Base-by-base conservation (phyloP, 768 basidiomycete species). In the Mycena sanguinolenta region DNA sequence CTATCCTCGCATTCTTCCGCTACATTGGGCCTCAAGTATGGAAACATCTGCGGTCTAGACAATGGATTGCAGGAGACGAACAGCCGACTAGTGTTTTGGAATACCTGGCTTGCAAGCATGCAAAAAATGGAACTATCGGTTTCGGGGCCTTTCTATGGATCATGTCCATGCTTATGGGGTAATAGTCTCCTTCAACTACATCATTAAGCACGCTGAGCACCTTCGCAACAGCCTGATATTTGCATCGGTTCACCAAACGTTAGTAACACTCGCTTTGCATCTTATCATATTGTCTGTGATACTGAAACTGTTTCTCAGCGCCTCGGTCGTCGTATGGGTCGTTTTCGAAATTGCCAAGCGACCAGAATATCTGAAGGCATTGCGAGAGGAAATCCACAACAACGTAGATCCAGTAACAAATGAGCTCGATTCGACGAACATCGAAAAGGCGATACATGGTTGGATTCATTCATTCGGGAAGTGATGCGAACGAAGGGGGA, bases 401-500 rank as follows among this genome's bases (percentile, higher is more conserved):
- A 52, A 65, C 32, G 64, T 73, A 6, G 72, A 79, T 27, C 72
- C 75, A 0, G 73, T 77, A 16, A 70, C 70, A 23, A 75, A 75
- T 36, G 69, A 72, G 10, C 57, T 72, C 38, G 79, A 78, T 17
- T 38, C 62, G 19, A 46, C 73, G 19, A 73, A 73, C 39, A 72
- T 79, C 39, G 77, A 77, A 6, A 75, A 78, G 2, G 76, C 76
- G 7, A 55, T 1, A 72, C 70, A 17, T 63, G 74, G 39, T 63
- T 80, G 21, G 81, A 82, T 63, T 80, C 80, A 1, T 82, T 82
- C 72, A 78, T 81, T 32, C 78, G 81, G 5, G 80, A 82, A 58
- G 81, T 82, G 16, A 75, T 82, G 77, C 78, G 80, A 19, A 77
- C 79, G 16, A 82, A 82, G 67, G 81, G 81, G 21, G 80, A 81